Evolutionary conservation across 208 protist species (phyloP).

Genomic region (Acanthamoeba culbertsoni): DNA sequence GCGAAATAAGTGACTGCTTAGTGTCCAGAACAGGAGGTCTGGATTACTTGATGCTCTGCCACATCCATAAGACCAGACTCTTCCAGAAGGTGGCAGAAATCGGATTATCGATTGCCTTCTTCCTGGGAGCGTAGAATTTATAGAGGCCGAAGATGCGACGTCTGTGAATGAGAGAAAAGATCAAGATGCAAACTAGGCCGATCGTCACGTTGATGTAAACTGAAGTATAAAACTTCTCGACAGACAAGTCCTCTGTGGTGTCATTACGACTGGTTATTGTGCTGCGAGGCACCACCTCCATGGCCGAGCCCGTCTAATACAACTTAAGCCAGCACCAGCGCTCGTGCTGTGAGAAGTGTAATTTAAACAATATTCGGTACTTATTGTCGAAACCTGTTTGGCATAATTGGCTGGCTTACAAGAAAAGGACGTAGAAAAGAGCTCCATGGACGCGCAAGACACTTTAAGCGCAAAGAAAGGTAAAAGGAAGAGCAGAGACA

Average conservation of each 20-base stretch:
- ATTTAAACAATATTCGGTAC: too few relatives aligned
- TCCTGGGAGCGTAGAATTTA: not conserved
- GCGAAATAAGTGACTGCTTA: not conserved
- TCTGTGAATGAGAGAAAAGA: slow-evolving; percentile 19
- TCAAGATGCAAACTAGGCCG: not conserved
- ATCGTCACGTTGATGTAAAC: not conserved
- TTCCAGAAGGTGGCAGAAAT: slow-evolving; percentile 13
- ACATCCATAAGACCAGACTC: not conserved
- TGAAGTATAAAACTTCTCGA: not conserved
- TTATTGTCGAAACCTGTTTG: too few relatives aligned
- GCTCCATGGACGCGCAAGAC: too few relatives aligned
- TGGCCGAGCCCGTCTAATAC: not conserved
- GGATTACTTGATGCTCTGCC: not conserved
- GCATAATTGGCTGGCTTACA: too few relatives aligned
- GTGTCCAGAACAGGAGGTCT: not conserved
- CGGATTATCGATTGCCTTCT: slow-evolving; percentile 17
- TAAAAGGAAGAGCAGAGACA: not conserved
- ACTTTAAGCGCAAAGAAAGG: not conserved
- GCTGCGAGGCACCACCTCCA: not conserved
- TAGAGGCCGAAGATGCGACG: not conserved
- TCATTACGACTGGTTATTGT: not conserved
- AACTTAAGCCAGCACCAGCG: too few relatives aligned
- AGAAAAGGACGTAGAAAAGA: too few relatives aligned
- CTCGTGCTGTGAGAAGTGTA: too few relatives aligned
- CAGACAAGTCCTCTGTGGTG: not conserved